These are phyloP conservation scores for Salix koriyanagi DNA, from an alignment of 345 rosid species.

Conservation along the genomic window DNA sequence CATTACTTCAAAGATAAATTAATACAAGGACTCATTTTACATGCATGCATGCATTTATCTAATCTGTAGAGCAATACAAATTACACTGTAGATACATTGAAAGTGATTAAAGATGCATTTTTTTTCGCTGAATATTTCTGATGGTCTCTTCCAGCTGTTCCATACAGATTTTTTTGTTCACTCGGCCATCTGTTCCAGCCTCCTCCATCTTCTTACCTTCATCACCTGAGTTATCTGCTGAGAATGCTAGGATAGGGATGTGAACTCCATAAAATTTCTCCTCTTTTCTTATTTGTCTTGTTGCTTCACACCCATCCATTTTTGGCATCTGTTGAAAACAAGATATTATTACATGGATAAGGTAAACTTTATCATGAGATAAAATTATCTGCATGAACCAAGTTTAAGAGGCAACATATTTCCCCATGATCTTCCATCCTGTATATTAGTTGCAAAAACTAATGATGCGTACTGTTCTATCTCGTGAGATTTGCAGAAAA, in stretches of 20 bases:
- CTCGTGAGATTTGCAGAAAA: background rate
- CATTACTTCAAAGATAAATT: background rate
- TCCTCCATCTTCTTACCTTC: background rate
- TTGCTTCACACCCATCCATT: constrained; percentile 29
- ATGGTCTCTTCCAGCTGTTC: background rate
- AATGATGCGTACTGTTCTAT: background rate
- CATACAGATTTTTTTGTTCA: constrained; percentile 7
- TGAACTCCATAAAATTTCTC: constrained; percentile 4
- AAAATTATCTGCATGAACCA: background rate
- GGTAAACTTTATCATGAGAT: background rate
- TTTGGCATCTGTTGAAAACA: constrained; percentile 17
- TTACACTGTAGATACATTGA: background rate
- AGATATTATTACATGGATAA: background rate
- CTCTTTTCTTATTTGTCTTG: constrained; percentile 18
- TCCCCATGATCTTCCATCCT: background rate
- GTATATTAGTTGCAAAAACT: background rate
- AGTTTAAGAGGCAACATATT: too few species aligned
- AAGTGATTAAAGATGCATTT: background rate
- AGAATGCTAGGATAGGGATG: constrained; percentile 19
- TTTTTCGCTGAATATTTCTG: background rate
- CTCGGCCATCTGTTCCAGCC: constrained; percentile 22
- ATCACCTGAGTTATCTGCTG: constrained; percentile 12
- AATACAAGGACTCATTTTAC: background rate
- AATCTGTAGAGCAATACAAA: background rate
- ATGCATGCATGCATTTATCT: background rate